These are phyloP conservation scores for Mycena leptocephala DNA, from an alignment of 768 basidiomycete genomes.

Conservation along the genomic window DNA sequence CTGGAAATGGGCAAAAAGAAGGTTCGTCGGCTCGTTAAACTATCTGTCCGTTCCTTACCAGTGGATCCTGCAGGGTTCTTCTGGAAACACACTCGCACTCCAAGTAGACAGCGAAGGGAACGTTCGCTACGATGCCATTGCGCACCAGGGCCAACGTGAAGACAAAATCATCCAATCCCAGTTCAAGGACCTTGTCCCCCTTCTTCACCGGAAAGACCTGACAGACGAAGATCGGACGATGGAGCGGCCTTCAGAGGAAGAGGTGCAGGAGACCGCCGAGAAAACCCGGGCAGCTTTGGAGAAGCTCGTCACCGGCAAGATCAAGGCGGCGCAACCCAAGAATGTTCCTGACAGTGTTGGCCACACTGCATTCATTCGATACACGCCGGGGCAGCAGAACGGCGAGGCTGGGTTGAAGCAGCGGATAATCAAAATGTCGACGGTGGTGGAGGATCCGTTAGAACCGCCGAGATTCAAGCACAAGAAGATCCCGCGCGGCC, in stretches of 20 bases:
- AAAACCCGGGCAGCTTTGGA: slow-evolving; percentile 93
- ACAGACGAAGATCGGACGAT: slow-evolving; percentile 80
- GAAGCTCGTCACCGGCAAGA: slow-evolving; percentile 94
- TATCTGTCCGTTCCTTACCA: slow-evolving; percentile 16
- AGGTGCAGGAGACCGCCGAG: slow-evolving; percentile 92
- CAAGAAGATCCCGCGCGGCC: slow-evolving; percentile 98
- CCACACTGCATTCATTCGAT: slow-evolving; percentile 93
- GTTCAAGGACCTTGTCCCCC: slow-evolving; percentile 97
- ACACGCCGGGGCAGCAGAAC: slow-evolving; percentile 94
- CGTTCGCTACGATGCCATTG: slow-evolving; percentile 97
- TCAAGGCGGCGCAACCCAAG: slow-evolving; percentile 98
- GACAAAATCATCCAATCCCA: slow-evolving; percentile 94
- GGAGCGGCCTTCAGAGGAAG: slow-evolving; percentile 96
- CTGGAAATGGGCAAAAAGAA: slow-evolving; percentile 97
- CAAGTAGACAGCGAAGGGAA: slow-evolving; percentile 98
- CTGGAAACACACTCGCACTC: slow-evolving; percentile 95
- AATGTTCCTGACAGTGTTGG: slow-evolving; percentile 90
- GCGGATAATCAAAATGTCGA: slow-evolving; percentile 99
- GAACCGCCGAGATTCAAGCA: slow-evolving; percentile 98
- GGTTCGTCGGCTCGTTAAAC: slow-evolving; percentile 59
- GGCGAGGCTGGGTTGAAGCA: slow-evolving; percentile 84
- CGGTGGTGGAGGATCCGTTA: slow-evolving; percentile 96
- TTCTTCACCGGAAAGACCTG: slow-evolving; percentile 91
- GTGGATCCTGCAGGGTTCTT: slow-evolving; percentile 74
- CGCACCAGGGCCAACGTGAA: slow-evolving; percentile 92